Evolutionary conservation across 106 monocot genomes (phyloP), one percentile per base, ranked within the genome.

Genomic region (Phalaenopsis equestris): DNA sequence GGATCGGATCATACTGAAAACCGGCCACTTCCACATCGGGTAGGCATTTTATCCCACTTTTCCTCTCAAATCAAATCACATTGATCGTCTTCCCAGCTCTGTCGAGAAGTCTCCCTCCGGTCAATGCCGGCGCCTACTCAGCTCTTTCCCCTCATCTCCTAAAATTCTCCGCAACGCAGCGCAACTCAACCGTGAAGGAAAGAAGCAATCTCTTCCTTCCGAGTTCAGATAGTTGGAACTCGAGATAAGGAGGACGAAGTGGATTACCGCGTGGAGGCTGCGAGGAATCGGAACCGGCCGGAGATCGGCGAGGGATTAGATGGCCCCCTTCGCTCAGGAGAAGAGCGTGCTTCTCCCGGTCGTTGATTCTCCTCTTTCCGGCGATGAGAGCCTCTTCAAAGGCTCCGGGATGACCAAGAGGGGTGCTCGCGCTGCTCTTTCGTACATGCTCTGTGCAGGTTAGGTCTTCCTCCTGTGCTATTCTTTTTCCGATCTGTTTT

Each of bases 361-460:
- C 10, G 77, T 42, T 39, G 83, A 90, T 84, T 78, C 80, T 74
- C 83, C 86, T 49, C 79, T 73, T 1, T 75, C 81, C 24, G 81
- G 84, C 67, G 92, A 90, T 78, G 90, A 89, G 39, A 87, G 83
- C 82, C 83, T 92, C 48, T 89, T 92, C 75, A 95, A 90, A 84
- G 95, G 90, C 8, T 89, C 92, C 75, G 86, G 82, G 75, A 95
- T 95, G 95, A 92, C 88, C 46, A 83, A 77, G 82, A 87, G 92
- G 16, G 95, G 95, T 55, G 88, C 95, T 47, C 80, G 82, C 81
- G 95, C 95, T 39, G 92, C 95, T n/a, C 77, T 95, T 56, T 90
- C 95, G 38, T 95, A 95, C 92, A 95, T 95, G 95, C 43, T 80
- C 42, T 95, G 92, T 84, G 88, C 95, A 23, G 92, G 94, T 94